Evolutionary conservation across 805 yeast species (phyloP), one percentile per base, ranked within the genome.

Genomic region (Pichia paraexigua): DNA sequence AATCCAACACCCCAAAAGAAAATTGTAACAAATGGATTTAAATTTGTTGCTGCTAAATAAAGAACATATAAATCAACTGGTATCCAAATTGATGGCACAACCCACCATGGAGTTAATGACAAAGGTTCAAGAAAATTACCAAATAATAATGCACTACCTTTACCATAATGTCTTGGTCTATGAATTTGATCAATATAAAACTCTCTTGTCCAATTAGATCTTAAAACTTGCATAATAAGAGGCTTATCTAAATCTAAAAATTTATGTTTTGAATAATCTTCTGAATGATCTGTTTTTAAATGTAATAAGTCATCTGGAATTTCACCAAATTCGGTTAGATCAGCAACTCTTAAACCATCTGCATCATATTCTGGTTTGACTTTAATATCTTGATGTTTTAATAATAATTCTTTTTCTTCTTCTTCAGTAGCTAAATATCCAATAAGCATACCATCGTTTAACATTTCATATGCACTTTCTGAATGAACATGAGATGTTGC

Each of bases 151-250:
- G 99, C 99, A 3, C 97, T 88, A 12, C 97, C 97, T 65, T 90
- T 83, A 58, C 98, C 98, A 65, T 91, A 94, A 69, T 94, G 99
- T 66, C 99, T 83, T 49, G 99, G 99, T 70, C 97, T 82, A 69
- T 94, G 99, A 43, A 94, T 94, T 70, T 94, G 97, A 65, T 90
- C 96, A 63, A 94, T 75, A 68, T 94, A 94, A 63, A 94, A 92
- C 43, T 88, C 95, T 65, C 87, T 92, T 42, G 86, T 64, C 75
- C 90, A 94, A 37, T 78, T 76, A 42, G 90, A 82, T 54, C 78
- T 74, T 51, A 89, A 70, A 45, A 94, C 87, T 72, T 94, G 99
- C 68, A 79, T 63, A 43, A 94, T 71, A 60, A 94, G 73, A 1
- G 99, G 95, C 65, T 80, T 82, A 59, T 77, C 81, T 63, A 94